These are phyloP conservation scores for Epichloe aotearoae DNA, from an alignment of 2,329 filamentous ascomycete genomes.

Conservation along the genomic window DNA sequence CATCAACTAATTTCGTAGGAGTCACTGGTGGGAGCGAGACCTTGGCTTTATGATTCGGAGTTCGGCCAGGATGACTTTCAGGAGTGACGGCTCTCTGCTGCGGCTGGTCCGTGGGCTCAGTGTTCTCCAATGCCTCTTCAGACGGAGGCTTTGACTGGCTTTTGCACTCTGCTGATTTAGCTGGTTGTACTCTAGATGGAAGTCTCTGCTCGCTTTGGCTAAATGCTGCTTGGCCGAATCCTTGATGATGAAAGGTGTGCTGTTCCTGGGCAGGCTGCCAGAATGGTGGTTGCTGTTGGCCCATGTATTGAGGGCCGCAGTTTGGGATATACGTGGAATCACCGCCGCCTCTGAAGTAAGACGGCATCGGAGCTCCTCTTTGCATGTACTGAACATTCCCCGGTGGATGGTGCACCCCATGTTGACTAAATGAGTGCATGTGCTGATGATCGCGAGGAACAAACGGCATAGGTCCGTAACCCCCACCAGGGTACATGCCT, in stretches of 20 bases:
- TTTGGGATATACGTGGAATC: neutral
- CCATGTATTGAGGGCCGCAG: neutral
- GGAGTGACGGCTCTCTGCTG: constrained; percentile 1
- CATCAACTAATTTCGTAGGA: neutral
- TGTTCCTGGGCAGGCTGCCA: neutral
- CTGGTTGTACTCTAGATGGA: neutral
- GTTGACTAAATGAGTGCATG: neutral
- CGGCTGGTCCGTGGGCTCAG: neutral
- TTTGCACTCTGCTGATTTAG: constrained; percentile 3
- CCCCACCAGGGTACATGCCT: neutral
- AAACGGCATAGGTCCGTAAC: neutral
- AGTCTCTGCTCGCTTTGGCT: neutral
- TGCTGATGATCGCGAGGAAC: neutral
- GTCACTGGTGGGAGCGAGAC: constrained; percentile 10
- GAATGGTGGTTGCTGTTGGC: neutral
- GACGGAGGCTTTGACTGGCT: constrained; percentile 17
- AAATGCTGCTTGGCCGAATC: neutral
- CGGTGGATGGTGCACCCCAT: neutral
- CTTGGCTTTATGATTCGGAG: constrained; percentile 7
- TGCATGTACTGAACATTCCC: neutral
- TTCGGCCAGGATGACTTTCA: constrained; percentile 3
- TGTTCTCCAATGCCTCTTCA: constrained; percentile 13
- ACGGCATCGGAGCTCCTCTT: neutral
- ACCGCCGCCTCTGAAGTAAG: neutral
- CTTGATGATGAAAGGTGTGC: neutral